Percentiles rank a stretch among this genome's conserved stretches.
phyloP scores from a whole-genome alignment of 768 basidiomycete genomes.

The Heimioporus sp. region DNA sequence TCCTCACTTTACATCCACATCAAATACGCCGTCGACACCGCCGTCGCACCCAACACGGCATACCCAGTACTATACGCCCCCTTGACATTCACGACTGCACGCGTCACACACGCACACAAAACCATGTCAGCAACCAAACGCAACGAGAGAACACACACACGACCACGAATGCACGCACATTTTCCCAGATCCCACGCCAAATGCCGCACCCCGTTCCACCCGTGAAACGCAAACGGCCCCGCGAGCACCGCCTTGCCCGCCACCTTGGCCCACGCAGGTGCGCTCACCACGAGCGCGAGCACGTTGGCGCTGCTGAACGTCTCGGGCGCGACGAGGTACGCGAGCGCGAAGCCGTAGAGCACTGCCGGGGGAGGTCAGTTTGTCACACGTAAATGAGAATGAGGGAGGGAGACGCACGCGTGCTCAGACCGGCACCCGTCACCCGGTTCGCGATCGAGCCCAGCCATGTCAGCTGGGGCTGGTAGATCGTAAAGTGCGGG shows the following conservation, averaged over 20 bases:
- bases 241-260: constrained; percentile 77
- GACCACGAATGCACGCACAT: too few relatives aligned
- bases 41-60: constrained; percentile 77
- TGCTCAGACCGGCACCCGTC: constrained; percentile 80
- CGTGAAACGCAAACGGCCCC: constrained; percentile 88
- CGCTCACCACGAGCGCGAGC: constrained; percentile 62
- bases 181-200: constrained; percentile 85
- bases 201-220: constrained; percentile 88
- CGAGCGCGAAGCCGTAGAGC: constrained; percentile 84
- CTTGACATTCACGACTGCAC: constrained; percentile 81
- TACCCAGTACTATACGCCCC: constrained; percentile 82
- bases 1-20: constrained; percentile 21
- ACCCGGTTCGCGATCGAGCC: constrained; percentile 83
- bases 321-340: constrained; percentile 79
- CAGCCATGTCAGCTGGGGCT: constrained; percentile 90
- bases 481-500: constrained; percentile 97
- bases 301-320: constrained; percentile 79
- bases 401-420: constrained; percentile 47
- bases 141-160: too few relatives aligned
- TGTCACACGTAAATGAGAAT: too few relatives aligned
- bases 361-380: constrained; percentile 40
- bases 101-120: too few relatives aligned
- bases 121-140: too few relatives aligned
- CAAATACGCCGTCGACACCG: constrained; percentile 69
- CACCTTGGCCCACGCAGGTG: constrained; percentile 78